Conservation (phyloP, 768 basidiomycete genomes). For the Neoboletus brunneissimus region DNA sequence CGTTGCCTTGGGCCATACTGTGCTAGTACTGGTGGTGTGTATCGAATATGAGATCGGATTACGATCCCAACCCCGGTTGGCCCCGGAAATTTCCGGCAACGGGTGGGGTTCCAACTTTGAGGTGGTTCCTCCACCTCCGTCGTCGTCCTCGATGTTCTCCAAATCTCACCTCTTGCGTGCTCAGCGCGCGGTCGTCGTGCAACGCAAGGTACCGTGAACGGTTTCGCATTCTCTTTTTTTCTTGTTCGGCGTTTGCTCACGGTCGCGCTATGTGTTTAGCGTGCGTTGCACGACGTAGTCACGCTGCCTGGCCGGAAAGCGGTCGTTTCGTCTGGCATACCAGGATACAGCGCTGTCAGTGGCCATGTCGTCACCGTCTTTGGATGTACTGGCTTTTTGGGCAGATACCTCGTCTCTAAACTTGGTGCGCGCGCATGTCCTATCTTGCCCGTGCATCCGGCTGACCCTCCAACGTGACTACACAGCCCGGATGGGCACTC, state of each 20-base stretch:
- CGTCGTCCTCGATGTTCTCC: constrained; percentile 39
- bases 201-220: constrained; percentile 42
- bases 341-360: constrained; percentile 82
- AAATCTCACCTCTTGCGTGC: constrained; percentile 48
- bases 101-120: constrained; percentile 1
- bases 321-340: constrained; percentile 71
- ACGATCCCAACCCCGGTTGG: background rate
- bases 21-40: background rate
- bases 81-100: constrained; percentile 27
- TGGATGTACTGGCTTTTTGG: constrained; percentile 94
- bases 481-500: constrained; percentile 84
- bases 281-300: constrained; percentile 70
- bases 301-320: constrained; percentile 60
- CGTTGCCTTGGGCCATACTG: constrained; percentile 75
- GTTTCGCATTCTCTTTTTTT: background rate
- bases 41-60: background rate
- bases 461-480: constrained; percentile 24
- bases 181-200: constrained; percentile 46
- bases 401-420: constrained; percentile 91
- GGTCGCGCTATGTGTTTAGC: constrained; percentile 38
- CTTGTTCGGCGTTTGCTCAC: constrained; percentile 1
- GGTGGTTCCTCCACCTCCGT: constrained; percentile 7
- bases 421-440: constrained; percentile 54
- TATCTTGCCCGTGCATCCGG: background rate
- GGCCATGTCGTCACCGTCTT: constrained; percentile 96